Conservation (phyloP, 371 early-diverging fungal genomes). For the Dichotomocladium elegans region DNA sequence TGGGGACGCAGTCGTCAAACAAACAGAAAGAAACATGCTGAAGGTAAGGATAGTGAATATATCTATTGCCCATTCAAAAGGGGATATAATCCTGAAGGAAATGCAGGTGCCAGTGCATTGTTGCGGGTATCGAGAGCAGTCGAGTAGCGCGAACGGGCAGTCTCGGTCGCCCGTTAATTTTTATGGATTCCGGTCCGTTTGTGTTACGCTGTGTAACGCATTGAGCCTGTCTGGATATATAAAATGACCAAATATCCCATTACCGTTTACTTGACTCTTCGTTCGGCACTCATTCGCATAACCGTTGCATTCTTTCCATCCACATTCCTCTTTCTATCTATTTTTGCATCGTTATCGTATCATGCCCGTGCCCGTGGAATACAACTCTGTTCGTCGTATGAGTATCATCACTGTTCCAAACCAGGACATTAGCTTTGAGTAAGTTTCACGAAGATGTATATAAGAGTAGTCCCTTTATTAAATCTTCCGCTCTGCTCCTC, state of each 20-base stretch:
- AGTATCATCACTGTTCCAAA: conserved; percentile 32
- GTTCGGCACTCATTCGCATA: conserved; percentile 11
- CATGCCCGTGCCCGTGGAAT: conserved; percentile 39
- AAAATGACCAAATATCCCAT: conserved; percentile 4
- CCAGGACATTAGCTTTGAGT: conserved; percentile 37
- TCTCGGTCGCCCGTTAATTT: neutral
- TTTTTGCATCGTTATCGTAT: conserved; percentile 4
- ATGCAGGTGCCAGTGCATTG: no score
- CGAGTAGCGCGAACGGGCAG: neutral
- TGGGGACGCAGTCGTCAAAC: conserved; percentile 2
- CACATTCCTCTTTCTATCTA: neutral
- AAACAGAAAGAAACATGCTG: no score
- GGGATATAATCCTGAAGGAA: no score
- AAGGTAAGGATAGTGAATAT: no score
- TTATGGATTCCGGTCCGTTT: conserved; percentile 10
- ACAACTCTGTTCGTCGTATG: conserved; percentile 26
- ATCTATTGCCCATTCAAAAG: no score
- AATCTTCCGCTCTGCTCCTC: neutral
- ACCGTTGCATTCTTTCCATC: conserved; percentile 14
- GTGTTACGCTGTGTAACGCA: conserved; percentile 14
- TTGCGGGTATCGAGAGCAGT: neutral
- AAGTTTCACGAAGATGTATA: conserved; percentile 10
- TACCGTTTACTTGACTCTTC: conserved; percentile 4
- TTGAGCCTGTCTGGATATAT: conserved; percentile 1
- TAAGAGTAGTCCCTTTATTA: neutral